A percentile compares a stretch with the other conserved stretches of the same genome.
phyloP scores from a whole-genome alignment of 345 rosid genomes.

The Boechera divaricarpa region DNA sequence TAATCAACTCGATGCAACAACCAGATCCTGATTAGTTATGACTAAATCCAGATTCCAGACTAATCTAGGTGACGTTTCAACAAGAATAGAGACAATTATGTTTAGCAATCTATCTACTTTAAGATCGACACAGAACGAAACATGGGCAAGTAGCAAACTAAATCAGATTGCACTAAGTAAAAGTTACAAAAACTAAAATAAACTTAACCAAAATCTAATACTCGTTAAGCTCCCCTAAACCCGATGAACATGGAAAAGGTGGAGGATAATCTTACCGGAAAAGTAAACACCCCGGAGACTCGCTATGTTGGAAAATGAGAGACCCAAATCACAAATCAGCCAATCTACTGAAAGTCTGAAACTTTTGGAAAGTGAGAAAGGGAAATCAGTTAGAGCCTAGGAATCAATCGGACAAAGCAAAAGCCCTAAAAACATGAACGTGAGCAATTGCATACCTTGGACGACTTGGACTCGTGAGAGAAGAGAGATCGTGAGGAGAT shows the following conservation, averaged over 20 bases:
- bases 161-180: background rate
- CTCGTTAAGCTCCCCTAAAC: background rate
- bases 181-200: background rate
- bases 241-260: background rate
- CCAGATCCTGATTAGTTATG: background rate
- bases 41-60: background rate
- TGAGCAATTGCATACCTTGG: constrained; percentile 20
- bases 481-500: background rate
- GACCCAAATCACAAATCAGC: background rate
- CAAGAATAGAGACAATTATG: background rate
- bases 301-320: background rate
- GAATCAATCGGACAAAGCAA: background rate
- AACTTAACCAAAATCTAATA: background rate
- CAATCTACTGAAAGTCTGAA: background rate
- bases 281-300: background rate
- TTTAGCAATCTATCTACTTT: background rate
- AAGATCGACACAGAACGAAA: background rate
- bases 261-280: background rate
- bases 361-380: background rate
- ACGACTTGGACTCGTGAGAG: constrained; percentile 1
- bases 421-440: background rate
- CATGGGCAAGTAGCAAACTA: background rate
- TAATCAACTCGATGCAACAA: background rate
- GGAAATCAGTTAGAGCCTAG: background rate
- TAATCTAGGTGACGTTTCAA: background rate